These are phyloP conservation scores for Annona cherimola DNA, from an alignment of 164 flowering plant genomes.

Conservation along the genomic window DNA sequence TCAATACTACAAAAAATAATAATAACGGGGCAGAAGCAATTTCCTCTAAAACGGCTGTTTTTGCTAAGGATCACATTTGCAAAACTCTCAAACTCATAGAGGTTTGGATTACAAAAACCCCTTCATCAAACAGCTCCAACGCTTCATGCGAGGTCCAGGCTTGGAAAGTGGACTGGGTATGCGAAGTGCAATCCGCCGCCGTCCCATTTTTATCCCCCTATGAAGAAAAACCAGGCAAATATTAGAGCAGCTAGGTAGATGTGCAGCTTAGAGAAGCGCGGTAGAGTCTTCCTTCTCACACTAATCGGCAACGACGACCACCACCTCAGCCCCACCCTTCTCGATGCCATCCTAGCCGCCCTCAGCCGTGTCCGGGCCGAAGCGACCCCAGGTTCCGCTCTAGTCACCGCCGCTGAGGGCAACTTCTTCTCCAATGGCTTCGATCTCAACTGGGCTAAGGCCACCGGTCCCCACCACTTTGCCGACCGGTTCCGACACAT, in stretches of 20 bases:
- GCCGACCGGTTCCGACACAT: conserved; percentile 21
- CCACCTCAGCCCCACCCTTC: conserved; percentile 25
- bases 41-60: too few species aligned
- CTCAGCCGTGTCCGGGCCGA: conserved; percentile 35
- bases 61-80: too few species aligned
- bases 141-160: too few species aligned
- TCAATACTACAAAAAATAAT: too few species aligned
- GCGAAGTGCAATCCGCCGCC: too few species aligned
- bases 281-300: conserved; percentile 31
- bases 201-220: too few species aligned
- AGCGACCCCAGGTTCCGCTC: conserved; percentile 42
- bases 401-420: conserved; percentile 70
- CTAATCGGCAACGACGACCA: conserved; percentile 23
- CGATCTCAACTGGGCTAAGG: conserved; percentile 59
- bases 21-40: too few species aligned
- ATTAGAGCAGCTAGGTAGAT: not conserved
- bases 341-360: conserved; percentile 30
- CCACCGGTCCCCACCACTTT: conserved; percentile 17
- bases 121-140: too few species aligned
- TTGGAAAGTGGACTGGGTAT: too few species aligned
- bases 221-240: too few species aligned
- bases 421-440: conserved; percentile 86
- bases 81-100: too few species aligned
- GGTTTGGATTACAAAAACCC: too few species aligned
- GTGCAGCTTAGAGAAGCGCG: conserved; percentile 24